These are phyloP conservation scores for Gentiana macrophylla DNA, from an alignment of 257 asterid genomes.

Conservation along the genomic window DNA sequence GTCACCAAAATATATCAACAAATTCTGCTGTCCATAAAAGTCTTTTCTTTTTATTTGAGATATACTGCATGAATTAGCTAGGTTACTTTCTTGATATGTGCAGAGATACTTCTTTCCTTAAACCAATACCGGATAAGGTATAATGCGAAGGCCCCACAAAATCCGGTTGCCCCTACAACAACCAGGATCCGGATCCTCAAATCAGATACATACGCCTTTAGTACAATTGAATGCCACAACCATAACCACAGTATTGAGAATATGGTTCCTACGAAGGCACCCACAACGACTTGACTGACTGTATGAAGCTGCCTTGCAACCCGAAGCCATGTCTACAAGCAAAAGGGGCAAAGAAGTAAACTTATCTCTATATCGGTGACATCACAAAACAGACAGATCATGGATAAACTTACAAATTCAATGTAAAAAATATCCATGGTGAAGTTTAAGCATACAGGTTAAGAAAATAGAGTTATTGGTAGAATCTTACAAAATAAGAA, in stretches of 20 bases:
- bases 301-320: slow-evolving; percentile 61
- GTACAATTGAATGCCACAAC: slow-evolving; percentile 45
- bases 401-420: neutral
- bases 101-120: slow-evolving; percentile 16
- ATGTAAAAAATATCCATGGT: no score
- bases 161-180: slow-evolving; percentile 23
- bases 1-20: neutral
- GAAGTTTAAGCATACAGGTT: neutral
- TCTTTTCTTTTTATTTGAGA: no score
- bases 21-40: no score
- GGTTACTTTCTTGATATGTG: slow-evolving; percentile 5
- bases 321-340: slow-evolving; percentile 76
- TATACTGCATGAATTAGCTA: neutral
- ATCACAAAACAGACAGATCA: neutral
- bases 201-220: slow-evolving; percentile 25
- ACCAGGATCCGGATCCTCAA: slow-evolving; percentile 38
- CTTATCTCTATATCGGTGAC: neutral
- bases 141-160: slow-evolving; percentile 20
- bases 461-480: neutral
- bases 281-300: slow-evolving; percentile 57
- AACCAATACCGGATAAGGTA: slow-evolving; percentile 27
- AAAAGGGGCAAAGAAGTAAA: neutral
- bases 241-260: slow-evolving; percentile 55
- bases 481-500: slow-evolving; percentile 56
- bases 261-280: slow-evolving; percentile 43